These are phyloP conservation scores for Aspergillus hortae DNA, from an alignment of 2,329 filamentous ascomycete species.

Conservation along the genomic window DNA sequence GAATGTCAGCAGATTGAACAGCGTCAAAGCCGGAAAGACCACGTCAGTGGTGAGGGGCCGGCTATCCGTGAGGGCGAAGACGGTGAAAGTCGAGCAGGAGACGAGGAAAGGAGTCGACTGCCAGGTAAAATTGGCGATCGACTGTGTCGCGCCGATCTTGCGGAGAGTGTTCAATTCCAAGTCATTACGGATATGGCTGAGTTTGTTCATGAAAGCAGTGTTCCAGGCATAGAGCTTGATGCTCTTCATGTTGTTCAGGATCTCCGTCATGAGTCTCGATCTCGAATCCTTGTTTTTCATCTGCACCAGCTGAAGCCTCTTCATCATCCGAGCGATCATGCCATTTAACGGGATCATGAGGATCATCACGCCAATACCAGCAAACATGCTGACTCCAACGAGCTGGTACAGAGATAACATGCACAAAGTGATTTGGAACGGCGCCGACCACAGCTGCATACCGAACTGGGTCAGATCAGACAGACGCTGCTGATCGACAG, in stretches of 20 bases:
- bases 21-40: constrained; percentile 85
- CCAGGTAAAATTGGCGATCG: constrained; percentile 97
- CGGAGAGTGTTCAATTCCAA: constrained; percentile 91
- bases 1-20: constrained; percentile 96
- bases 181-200: constrained; percentile 94
- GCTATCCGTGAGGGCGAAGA: constrained; percentile 83
- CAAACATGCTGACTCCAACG: constrained; percentile 93
- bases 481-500: constrained; percentile 91
- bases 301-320: constrained; percentile 87
- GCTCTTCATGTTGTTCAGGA: constrained; percentile 99
- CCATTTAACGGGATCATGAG: constrained; percentile 97
- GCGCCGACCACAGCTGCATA: constrained; percentile 93
- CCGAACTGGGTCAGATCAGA: constrained; percentile 94
- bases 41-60: constrained; percentile 86
- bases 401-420: constrained; percentile 94
- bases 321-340: constrained; percentile 87
- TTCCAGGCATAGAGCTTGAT: constrained; percentile 99
- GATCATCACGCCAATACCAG: constrained; percentile 91
- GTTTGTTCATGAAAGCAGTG: constrained; percentile 92
- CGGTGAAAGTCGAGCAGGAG: constrained; percentile 91
- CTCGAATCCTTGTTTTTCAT: constrained; percentile 99
- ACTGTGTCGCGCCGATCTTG: constrained; percentile 91
- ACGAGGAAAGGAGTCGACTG: constrained; percentile 96
- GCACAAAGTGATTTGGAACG: constrained; percentile 92
- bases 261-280: constrained; percentile 92